Percentiles rank a stretch among this genome's conserved stretches.
phyloP scores from a whole-genome alignment of 1,139 yeast species.

The Kodamaea alishanica region DNA sequence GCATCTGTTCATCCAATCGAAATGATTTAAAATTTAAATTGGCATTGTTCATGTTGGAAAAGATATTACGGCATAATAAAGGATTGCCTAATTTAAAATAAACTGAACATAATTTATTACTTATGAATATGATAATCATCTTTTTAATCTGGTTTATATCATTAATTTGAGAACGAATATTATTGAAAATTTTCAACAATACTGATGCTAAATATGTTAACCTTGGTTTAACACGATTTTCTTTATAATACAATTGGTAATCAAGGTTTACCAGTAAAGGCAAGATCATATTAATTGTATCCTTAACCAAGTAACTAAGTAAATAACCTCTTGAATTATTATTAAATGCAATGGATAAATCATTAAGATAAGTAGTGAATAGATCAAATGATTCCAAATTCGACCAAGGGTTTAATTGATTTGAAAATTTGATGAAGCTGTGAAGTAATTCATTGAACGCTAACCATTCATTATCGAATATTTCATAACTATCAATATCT shows the following conservation, averaged over 20 bases:
- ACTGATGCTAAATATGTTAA: conserved; percentile 54
- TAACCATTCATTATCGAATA: conserved; percentile 40
- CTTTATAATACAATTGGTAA: conserved; percentile 38
- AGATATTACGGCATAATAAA: conserved; percentile 67
- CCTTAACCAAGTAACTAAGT: conserved; percentile 42
- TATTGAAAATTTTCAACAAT: conserved; percentile 58
- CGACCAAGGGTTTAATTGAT: conserved; percentile 61
- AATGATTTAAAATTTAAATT: conserved; percentile 44
- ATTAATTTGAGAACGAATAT: conserved; percentile 55
- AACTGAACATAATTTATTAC: conserved; percentile 55
- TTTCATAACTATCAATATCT: conserved; percentile 17
- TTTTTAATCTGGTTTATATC: conserved; percentile 47
- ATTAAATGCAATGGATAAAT: conserved; percentile 56
- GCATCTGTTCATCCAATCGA: conserved; percentile 52
- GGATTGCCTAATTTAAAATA: conserved; percentile 66
- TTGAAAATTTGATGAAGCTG: conserved; percentile 49
- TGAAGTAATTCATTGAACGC: conserved; percentile 52
- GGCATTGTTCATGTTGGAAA: conserved; percentile 68
- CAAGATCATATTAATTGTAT: conserved; percentile 38
- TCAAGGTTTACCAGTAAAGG: conserved; percentile 55
- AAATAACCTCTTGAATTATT: conserved; percentile 50
- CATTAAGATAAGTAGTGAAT: conserved; percentile 48
- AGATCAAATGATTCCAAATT: conserved; percentile 56
- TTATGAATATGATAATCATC: conserved; percentile 51
- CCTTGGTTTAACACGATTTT: conserved; percentile 43